These are phyloP conservation scores for Byssothecium circinans DNA, from an alignment of 2,329 filamentous ascomycete species.

Conservation along the genomic window DNA sequence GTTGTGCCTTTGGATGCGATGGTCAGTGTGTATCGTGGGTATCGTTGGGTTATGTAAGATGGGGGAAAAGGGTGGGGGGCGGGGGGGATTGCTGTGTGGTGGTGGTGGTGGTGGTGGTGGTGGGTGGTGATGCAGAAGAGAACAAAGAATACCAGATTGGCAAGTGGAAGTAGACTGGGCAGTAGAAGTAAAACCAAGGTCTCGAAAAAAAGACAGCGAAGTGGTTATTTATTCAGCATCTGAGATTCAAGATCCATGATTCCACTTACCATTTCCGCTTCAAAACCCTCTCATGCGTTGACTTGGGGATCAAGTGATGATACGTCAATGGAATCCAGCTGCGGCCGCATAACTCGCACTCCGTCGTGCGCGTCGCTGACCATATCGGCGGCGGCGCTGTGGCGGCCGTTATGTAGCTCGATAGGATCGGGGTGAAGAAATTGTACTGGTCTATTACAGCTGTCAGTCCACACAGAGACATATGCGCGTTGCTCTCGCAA, in stretches of 20 bases:
- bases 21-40: background rate
- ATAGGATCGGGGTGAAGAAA: conserved; percentile 66
- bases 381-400: conserved; percentile 67
- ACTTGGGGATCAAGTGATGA: conserved; percentile 82
- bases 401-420: conserved; percentile 61
- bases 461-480: too few species aligned
- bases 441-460: conserved; percentile 46
- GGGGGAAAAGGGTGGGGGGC: too few species aligned
- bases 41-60: too few species aligned
- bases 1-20: conserved; percentile 52
- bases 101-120: too few species aligned
- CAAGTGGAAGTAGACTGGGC: too few species aligned
- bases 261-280: conserved; percentile 68
- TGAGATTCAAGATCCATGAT: background rate
- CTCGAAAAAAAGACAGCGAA: too few species aligned
- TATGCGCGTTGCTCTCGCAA: too few species aligned
- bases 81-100: too few species aligned
- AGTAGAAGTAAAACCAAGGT: too few species aligned
- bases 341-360: conserved; percentile 76
- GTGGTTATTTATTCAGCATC: too few species aligned
- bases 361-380: conserved; percentile 54
- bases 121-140: too few species aligned
- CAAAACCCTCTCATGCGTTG: conserved; percentile 73
- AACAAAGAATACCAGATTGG: too few species aligned
- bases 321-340: conserved; percentile 77